A percentile compares a stretch with the other conserved stretches of the same genome.
phyloP scores from a whole-genome alignment of 208 protist genomes.

The Trypanosomatidae sp. region DNA sequence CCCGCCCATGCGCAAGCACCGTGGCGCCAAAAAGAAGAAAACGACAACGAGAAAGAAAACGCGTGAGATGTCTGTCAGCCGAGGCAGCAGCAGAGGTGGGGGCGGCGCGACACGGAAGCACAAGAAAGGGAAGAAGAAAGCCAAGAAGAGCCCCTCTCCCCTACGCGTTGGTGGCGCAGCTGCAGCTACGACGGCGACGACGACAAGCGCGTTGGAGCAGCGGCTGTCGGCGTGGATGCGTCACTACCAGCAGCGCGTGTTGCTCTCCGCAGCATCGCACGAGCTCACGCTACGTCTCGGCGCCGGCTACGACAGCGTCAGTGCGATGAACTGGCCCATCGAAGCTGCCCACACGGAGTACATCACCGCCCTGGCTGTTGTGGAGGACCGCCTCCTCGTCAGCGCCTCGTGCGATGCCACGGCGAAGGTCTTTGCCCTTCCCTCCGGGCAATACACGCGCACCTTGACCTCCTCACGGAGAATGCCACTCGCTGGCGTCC shows the following conservation, averaged over 20 bases:
- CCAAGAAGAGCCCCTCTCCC: too few species aligned
- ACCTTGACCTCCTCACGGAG: constrained; percentile 31
- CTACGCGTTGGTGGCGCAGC: too few species aligned
- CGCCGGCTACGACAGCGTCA: constrained; percentile 16
- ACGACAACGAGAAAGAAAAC: too few species aligned
- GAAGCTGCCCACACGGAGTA: constrained; percentile 44
- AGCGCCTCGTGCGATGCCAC: constrained; percentile 54
- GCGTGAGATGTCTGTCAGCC: too few species aligned
- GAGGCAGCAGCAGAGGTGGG: too few species aligned
- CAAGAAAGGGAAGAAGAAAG: too few species aligned
- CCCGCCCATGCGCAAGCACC: too few species aligned
- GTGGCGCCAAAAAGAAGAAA: too few species aligned
- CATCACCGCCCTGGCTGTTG: constrained; percentile 47
- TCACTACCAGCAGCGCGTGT: constrained; percentile 19
- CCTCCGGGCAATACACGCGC: constrained; percentile 45
- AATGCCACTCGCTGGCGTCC: constrained; percentile 48
- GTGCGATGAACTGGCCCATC: constrained; percentile 51
- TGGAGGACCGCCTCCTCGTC: constrained; percentile 64
- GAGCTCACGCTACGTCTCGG: constrained; percentile 4
- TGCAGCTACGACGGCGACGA: too few species aligned
- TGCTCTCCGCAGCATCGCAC: constrained; percentile 11
- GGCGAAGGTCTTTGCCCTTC: constrained; percentile 72
- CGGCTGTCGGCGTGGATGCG: constrained; percentile 20
- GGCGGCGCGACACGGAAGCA: too few species aligned
- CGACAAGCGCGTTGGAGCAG: constrained; percentile 12